Conservation (phyloP, 2,329 filamentous ascomycete species). For the Rhexocercosporidium sp. region DNA sequence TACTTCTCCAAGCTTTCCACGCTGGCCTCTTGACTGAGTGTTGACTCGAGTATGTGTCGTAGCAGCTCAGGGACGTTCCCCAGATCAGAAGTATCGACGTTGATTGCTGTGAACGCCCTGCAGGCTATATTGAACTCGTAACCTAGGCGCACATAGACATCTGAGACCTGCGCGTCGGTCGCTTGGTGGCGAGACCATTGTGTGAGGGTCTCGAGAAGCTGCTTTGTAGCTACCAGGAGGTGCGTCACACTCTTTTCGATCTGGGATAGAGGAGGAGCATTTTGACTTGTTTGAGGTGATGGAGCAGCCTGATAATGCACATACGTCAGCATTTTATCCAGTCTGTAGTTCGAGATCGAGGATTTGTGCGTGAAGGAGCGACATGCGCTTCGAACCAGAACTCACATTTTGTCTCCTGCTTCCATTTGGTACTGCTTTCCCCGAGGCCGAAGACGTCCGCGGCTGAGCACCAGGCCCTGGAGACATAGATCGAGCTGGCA, state of each 20-base stretch:
- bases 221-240: slow-evolving; percentile 95
- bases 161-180: slow-evolving; percentile 93
- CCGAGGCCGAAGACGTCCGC: slow-evolving; percentile 69
- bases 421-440: slow-evolving; percentile 58
- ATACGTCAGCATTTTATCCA: slow-evolving; percentile 14
- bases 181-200: slow-evolving; percentile 95
- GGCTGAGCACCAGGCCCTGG: slow-evolving; percentile 58
- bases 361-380: background rate
- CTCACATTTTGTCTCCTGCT: slow-evolving; percentile 64
- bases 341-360: background rate
- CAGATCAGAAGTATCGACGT: slow-evolving; percentile 91
- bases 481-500: slow-evolving; percentile 63
- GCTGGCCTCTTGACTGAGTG: slow-evolving; percentile 94
- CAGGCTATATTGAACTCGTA: slow-evolving; percentile 99
- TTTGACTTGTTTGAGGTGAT: slow-evolving; percentile 31
- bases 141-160: slow-evolving; percentile 95
- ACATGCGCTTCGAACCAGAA: slow-evolving; percentile 33
- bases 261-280: slow-evolving; percentile 68
- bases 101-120: slow-evolving; percentile 94
- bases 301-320: slow-evolving; percentile 24
- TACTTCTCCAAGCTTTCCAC: slow-evolving; percentile 93
- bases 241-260: slow-evolving; percentile 99
- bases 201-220: slow-evolving; percentile 94
- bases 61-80: slow-evolving; percentile 94
- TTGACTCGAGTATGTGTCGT: slow-evolving; percentile 90